Conservation (phyloP, 2,329 filamentous ascomycete genomes). For the Stagonosporopsis tanaceti region DNA sequence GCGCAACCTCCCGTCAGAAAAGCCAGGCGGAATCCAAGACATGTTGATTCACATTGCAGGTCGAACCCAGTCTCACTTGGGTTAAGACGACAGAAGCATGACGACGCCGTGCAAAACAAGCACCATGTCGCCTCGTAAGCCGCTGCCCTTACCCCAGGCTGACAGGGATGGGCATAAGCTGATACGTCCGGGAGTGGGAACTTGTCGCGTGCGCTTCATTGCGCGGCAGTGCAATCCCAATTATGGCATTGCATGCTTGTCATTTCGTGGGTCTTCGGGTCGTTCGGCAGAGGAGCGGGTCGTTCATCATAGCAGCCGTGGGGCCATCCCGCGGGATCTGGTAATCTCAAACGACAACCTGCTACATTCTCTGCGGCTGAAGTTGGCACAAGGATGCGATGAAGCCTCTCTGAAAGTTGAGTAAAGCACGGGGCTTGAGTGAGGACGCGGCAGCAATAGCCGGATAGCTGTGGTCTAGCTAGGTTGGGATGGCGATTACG, state of each 20-base stretch:
- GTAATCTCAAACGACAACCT: conserved; percentile 8
- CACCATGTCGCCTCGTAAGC: conserved; percentile 14
- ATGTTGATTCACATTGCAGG: conserved; percentile 26
- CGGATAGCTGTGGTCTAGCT: conserved; percentile 9
- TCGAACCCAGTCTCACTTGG: conserved; percentile 24
- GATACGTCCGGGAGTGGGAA: conserved; percentile 22
- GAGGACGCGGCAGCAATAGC: conserved; percentile 12
- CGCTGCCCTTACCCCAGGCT: conserved; percentile 9
- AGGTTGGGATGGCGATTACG: conserved; percentile 10
- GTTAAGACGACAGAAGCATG: conserved; percentile 28
- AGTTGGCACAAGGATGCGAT: conserved; percentile 1
- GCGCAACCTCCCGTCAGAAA: background rate
- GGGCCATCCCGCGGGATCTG: conserved; percentile 10
- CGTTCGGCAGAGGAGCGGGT: conserved; percentile 16
- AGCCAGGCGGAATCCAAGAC: conserved; percentile 20
- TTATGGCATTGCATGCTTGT: conserved; percentile 12
- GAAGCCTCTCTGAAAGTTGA: conserved; percentile 3
- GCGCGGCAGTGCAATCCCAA: conserved; percentile 13
- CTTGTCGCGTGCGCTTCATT: conserved; percentile 27
- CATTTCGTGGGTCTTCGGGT: conserved; percentile 10
- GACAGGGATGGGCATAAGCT: conserved; percentile 16
- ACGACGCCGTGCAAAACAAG: conserved; percentile 31
- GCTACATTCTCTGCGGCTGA: background rate
- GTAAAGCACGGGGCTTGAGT: background rate
- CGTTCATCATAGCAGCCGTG: conserved; percentile 14